Conservation (phyloP, 192 early-diverging fungal species). For the Powellomyces hirtus region DNA sequence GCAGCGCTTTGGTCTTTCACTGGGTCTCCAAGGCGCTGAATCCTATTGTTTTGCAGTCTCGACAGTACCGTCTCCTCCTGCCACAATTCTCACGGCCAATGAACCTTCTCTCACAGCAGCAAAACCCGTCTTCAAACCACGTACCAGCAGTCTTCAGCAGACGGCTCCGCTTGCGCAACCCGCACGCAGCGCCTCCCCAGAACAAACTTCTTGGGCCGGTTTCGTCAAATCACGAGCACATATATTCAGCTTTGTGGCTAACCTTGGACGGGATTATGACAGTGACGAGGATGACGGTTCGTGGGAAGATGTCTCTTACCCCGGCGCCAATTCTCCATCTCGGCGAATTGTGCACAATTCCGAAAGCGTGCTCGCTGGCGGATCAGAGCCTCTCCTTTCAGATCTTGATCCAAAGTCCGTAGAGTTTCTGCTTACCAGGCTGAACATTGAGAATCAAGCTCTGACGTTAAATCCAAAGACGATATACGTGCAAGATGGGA, state of each 20-base stretch:
- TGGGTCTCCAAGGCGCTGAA: no score
- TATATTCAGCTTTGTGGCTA: background rate
- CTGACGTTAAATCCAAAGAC: constrained; percentile 36
- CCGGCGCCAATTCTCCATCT: background rate
- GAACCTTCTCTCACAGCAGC: background rate
- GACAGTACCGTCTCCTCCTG: no score
- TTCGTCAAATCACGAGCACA: constrained; percentile 11
- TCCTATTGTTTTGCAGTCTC: no score
- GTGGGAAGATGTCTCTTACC: background rate
- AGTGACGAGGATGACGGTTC: background rate
- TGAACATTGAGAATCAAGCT: constrained; percentile 34
- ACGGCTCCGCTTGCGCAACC: background rate
- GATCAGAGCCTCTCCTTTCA: constrained; percentile 6
- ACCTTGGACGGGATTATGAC: background rate
- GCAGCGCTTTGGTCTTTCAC: no score
- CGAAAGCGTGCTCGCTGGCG: background rate
- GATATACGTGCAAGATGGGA: constrained; percentile 33
- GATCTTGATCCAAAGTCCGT: constrained; percentile 25
- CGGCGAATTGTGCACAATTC: background rate
- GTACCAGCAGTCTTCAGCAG: constrained; percentile 25
- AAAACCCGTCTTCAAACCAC: constrained; percentile 21
- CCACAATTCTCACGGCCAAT: no score
- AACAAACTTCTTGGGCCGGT: constrained; percentile 6
- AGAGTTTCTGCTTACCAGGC: constrained; percentile 20
- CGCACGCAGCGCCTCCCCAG: background rate